Conservation (phyloP, 257 asterid genomes). For the Rhazya stricta region DNA sequence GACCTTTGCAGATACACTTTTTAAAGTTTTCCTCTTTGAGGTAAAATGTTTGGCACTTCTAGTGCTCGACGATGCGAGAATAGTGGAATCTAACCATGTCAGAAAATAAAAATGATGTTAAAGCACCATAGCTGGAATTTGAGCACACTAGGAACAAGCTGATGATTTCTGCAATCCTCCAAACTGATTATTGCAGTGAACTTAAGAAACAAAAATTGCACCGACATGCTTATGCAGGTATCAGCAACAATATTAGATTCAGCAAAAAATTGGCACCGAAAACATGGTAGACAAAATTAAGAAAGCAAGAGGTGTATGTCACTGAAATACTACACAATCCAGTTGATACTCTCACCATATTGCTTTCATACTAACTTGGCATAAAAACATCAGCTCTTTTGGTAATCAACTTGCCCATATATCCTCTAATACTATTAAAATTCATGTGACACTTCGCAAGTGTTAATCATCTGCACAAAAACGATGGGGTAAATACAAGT, state of each 20-base stretch:
- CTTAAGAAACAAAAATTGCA: neutral
- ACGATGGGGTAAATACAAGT: conserved; percentile 42
- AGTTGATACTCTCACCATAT: conserved; percentile 37
- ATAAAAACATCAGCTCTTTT: conserved; percentile 30
- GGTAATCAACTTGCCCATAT: conserved; percentile 27
- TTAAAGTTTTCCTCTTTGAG: too few relatives aligned
- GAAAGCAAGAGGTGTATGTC: neutral
- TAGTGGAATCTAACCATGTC: neutral
- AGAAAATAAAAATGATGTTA: neutral
- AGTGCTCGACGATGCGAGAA: neutral
- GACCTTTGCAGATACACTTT: neutral
- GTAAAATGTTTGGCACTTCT: neutral
- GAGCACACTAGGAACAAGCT: neutral
- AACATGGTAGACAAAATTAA: neutral
- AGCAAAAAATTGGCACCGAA: neutral
- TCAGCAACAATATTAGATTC: neutral
- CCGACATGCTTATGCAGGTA: neutral
- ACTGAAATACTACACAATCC: neutral
- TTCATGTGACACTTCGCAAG: conserved; percentile 43
- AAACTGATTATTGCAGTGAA: neutral
- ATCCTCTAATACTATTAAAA: conserved; percentile 32
- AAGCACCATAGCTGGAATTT: neutral
- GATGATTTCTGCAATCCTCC: neutral
- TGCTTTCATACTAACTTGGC: conserved; percentile 29
- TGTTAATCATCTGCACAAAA: conserved; percentile 66